These are phyloP conservation scores for Sindora glabra DNA, from an alignment of 306 rosid species.

Conservation along the genomic window DNA sequence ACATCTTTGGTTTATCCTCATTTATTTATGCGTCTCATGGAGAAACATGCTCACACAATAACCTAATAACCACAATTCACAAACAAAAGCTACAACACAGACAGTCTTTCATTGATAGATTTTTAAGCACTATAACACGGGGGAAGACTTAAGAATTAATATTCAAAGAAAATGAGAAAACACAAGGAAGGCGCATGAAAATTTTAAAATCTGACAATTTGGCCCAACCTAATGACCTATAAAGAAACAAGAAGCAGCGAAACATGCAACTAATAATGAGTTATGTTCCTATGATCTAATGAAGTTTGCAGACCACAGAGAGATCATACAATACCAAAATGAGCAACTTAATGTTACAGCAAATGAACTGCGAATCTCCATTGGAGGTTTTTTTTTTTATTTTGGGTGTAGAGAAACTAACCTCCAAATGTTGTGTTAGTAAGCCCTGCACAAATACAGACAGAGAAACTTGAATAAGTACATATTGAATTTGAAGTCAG, in stretches of 20 bases:
- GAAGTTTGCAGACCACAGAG: background rate
- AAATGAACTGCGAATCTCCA: background rate
- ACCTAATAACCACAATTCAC: background rate
- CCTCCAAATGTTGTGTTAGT: conserved; percentile 87
- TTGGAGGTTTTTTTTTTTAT: background rate
- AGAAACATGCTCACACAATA: background rate
- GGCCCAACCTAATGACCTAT: background rate
- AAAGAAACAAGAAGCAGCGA: background rate
- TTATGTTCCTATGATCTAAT: background rate
- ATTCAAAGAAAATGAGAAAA: background rate
- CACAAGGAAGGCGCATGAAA: background rate
- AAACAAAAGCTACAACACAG: background rate
- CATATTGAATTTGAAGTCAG: background rate
- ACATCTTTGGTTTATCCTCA: background rate
- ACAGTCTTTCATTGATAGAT: background rate
- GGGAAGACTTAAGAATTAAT: background rate
- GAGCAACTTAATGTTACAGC: background rate
- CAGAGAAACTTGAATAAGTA: conserved; percentile 24
- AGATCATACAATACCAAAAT: background rate
- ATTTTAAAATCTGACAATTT: conserved; percentile 2
- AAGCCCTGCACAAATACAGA: conserved; percentile 56
- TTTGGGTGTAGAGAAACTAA: conserved; percentile 31
- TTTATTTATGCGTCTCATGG: background rate
- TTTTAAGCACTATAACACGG: background rate
- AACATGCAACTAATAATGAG: too few species aligned